Percentiles rank a stretch among this genome's conserved stretches.
Evolutionary conservation across 2,329 filamentous ascomycete genomes (phyloP).

Genomic region (Neodidymelliopsis sp.): DNA sequence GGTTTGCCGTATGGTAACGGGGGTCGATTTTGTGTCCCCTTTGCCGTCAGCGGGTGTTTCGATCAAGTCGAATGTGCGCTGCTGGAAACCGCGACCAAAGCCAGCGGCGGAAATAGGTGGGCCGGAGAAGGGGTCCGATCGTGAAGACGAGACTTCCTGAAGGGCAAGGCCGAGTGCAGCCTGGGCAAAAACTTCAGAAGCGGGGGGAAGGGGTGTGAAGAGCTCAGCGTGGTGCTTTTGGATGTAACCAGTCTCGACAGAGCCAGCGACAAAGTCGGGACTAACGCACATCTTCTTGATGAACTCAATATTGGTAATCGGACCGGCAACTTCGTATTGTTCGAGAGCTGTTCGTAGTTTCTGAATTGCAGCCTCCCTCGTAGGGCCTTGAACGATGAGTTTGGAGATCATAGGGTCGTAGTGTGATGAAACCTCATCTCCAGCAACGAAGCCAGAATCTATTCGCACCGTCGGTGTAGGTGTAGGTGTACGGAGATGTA

Average conservation of each 20-base stretch:
- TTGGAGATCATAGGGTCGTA: constrained; percentile 99
- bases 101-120: constrained; percentile 53
- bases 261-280: constrained; percentile 80
- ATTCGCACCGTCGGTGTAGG: constrained; percentile 79
- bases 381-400: constrained; percentile 85
- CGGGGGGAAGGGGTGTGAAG: constrained; percentile 69
- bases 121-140: constrained; percentile 52
- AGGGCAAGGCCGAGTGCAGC: constrained; percentile 79
- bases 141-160: constrained; percentile 45
- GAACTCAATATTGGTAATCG: constrained; percentile 96
- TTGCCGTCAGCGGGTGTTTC: constrained; percentile 56
- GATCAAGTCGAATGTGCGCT: constrained; percentile 66
- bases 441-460: constrained; percentile 90
- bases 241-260: constrained; percentile 97
- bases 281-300: constrained; percentile 86
- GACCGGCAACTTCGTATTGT: constrained; percentile 89
- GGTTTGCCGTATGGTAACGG: constrained; percentile 61
- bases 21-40: constrained; percentile 48
- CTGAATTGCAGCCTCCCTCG: constrained; percentile 80
- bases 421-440: constrained; percentile 89
- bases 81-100: constrained; percentile 68
- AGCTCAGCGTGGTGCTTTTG: constrained; percentile 84
- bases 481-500: constrained; percentile 79
- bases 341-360: constrained; percentile 82
- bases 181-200: constrained; percentile 82